Conservation (phyloP, 2,329 filamentous ascomycete species). For the Tetracladium maxilliforme region DNA sequence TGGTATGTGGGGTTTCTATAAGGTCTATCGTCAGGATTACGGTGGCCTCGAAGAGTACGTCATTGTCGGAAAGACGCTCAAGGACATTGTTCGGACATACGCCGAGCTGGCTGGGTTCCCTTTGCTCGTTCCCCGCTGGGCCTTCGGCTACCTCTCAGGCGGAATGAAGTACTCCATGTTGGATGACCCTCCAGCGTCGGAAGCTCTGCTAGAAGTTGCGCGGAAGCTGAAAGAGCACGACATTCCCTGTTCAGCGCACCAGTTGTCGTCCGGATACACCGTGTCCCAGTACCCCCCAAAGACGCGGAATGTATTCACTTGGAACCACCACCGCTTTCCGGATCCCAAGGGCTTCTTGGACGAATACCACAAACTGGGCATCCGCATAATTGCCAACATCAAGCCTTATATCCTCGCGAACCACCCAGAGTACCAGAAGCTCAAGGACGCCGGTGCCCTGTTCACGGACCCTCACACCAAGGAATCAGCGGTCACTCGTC, state of each 20-base stretch:
- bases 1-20: slow-evolving; percentile 61
- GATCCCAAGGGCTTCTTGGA: slow-evolving; percentile 49
- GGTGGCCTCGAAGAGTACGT: slow-evolving; percentile 60
- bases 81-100: slow-evolving; percentile 51
- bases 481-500: slow-evolving; percentile 38
- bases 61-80: slow-evolving; percentile 49
- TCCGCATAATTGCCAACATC: slow-evolving; percentile 55
- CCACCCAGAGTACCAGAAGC: slow-evolving; percentile 50
- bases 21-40: slow-evolving; percentile 58
- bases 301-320: slow-evolving; percentile 56
- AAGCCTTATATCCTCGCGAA: slow-evolving; percentile 57
- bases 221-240: slow-evolving; percentile 22
- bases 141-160: slow-evolving; percentile 58
- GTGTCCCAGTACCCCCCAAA: slow-evolving; percentile 52
- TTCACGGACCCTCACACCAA: slow-evolving; percentile 44
- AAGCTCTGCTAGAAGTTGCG: slow-evolving; percentile 21
- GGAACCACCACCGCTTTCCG: slow-evolving; percentile 57
- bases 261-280: slow-evolving; percentile 40
- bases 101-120: slow-evolving; percentile 56
- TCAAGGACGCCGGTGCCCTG: slow-evolving; percentile 42
- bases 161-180: slow-evolving; percentile 47
- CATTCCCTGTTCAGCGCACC: slow-evolving; percentile 33
- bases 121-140: slow-evolving; percentile 53
- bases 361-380: slow-evolving; percentile 46
- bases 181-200: slow-evolving; percentile 35